phyloP scores from a whole-genome alignment of 108 stramenopile genomes.

The Fragilaria crotonensis region DNA sequence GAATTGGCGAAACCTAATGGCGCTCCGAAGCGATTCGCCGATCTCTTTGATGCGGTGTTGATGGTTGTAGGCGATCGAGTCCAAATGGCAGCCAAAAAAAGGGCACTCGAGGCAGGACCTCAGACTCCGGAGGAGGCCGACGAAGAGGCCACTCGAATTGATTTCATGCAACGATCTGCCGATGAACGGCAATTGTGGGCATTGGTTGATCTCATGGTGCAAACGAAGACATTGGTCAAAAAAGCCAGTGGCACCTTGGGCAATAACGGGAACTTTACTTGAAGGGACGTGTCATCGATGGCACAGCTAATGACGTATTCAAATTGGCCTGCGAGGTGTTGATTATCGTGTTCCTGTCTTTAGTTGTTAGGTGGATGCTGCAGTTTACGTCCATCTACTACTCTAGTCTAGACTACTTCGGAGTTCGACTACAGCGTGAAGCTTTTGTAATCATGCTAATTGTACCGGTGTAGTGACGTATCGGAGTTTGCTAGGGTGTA shows the following conservation, averaged over 20 bases:
- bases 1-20: slow-evolving; percentile 38
- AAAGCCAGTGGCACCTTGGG: slow-evolving; percentile 53
- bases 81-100: slow-evolving; percentile 42
- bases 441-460: too few species aligned
- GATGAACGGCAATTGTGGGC: slow-evolving; percentile 73
- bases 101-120: slow-evolving; percentile 12
- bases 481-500: too few species aligned
- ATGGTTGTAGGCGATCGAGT: slow-evolving; percentile 51
- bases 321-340: too few species aligned
- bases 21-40: slow-evolving; percentile 21
- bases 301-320: too few species aligned
- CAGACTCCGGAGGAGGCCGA: background rate
- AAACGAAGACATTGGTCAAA: slow-evolving; percentile 71
- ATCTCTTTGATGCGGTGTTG: slow-evolving; percentile 26
- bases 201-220: slow-evolving; percentile 83
- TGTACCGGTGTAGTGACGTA: too few species aligned
- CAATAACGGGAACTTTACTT: slow-evolving; percentile 39
- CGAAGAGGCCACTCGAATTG: slow-evolving; percentile 2
- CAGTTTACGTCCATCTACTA: too few species aligned
- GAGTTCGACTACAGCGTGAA: too few species aligned
- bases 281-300: too few species aligned
- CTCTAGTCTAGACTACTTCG: too few species aligned
- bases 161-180: slow-evolving; percentile 5
- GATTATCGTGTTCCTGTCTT: too few species aligned
- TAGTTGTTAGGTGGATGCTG: too few species aligned